Percentiles rank a stretch among this genome's conserved stretches.
Evolutionary conservation across 2,329 filamentous ascomycete genomes (phyloP).

Genomic region (Fusarium phyllophilum): DNA sequence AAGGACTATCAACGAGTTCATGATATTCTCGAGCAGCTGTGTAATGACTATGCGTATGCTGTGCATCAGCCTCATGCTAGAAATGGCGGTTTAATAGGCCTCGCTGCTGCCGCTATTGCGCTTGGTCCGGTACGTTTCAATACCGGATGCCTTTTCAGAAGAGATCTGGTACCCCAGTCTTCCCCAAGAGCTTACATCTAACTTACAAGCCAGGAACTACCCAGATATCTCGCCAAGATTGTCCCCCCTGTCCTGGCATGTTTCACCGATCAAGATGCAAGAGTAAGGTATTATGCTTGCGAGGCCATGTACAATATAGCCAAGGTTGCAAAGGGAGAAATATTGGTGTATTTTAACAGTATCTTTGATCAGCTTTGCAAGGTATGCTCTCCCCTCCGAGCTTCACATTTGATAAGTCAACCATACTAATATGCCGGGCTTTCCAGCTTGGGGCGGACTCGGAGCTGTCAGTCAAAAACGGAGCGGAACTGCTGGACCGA

Average conservation of each 20-base stretch:
- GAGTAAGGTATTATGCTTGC: conserved; percentile 97
- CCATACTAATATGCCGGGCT: background rate
- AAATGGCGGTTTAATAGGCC: conserved; percentile 94
- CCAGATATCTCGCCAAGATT: conserved; percentile 90
- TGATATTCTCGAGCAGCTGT: conserved; percentile 93
- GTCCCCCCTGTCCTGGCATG: conserved; percentile 96
- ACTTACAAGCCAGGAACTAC: conserved; percentile 74
- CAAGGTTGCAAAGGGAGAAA: conserved; percentile 98
- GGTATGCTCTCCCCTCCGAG: conserved; percentile 57
- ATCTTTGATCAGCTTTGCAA: conserved; percentile 98
- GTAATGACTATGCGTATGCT: conserved; percentile 96
- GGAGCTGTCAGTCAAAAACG: conserved; percentile 97
- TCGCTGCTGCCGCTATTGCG: conserved; percentile 95
- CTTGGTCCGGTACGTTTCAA: conserved; percentile 79
- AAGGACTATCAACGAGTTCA: conserved; percentile 84
- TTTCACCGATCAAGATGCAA: conserved; percentile 97
- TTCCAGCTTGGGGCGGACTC: conserved; percentile 89
- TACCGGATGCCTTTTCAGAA: background rate
- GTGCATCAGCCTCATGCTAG: conserved; percentile 96
- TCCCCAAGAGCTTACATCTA: background rate
- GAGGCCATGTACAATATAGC: conserved; percentile 99
- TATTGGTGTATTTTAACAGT: conserved; percentile 96
- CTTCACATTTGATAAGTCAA: background rate
- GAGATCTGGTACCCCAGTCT: background rate
- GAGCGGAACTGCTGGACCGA: conserved; percentile 92